phyloP scores from a whole-genome alignment of 768 basidiomycete species.

The Suillus cothurnatus region DNA sequence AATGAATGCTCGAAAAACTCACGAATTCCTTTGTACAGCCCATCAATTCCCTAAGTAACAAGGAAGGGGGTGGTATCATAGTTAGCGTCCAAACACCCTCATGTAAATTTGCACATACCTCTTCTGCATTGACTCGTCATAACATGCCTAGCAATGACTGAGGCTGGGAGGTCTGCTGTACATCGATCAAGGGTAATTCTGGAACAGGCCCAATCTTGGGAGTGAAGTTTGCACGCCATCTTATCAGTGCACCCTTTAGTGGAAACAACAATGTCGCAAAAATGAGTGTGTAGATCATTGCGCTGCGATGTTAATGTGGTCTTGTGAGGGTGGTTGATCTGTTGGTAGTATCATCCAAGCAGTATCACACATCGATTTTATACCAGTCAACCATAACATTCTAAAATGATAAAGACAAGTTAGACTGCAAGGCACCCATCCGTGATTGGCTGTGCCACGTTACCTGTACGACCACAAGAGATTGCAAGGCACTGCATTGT shows the following conservation, averaged over 20 bases:
- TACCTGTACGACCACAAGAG: background rate
- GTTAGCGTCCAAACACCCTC: background rate
- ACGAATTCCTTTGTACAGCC: background rate
- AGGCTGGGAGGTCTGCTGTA: background rate
- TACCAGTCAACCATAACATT: background rate
- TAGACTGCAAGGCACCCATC: background rate
- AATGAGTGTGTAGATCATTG: background rate
- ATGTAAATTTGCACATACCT: background rate
- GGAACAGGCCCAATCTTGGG: background rate
- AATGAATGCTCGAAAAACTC: background rate
- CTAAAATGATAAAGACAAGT: background rate
- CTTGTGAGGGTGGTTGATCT: background rate
- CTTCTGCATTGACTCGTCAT: background rate
- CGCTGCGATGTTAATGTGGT: background rate
- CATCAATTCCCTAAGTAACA: background rate
- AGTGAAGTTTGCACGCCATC: conserved; percentile 9
- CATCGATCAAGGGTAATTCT: background rate
- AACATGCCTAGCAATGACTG: background rate
- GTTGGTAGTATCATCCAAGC: background rate
- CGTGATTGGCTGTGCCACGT: background rate
- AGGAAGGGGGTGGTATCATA: background rate
- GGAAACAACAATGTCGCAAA: conserved; percentile 1
- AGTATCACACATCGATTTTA: background rate
- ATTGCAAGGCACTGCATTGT: background rate
- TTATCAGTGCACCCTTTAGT: conserved; percentile 6